These are phyloP conservation scores for Solanum dulcamara DNA, from an alignment of 257 asterid species.

Conservation along the genomic window DNA sequence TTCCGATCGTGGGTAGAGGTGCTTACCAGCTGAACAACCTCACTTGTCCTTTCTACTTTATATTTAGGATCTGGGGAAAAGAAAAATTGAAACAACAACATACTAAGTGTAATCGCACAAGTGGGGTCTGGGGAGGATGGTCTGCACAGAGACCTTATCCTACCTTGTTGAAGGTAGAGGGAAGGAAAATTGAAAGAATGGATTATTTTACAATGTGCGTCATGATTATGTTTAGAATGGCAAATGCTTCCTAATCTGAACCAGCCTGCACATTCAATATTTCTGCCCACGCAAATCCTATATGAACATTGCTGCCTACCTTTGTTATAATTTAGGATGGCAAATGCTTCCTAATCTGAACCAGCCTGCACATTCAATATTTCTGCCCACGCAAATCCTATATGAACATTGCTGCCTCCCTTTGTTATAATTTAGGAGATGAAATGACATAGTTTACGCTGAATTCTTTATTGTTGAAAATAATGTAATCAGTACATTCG, in stretches of 20 bases:
- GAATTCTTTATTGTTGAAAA: neutral
- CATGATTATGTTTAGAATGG: neutral
- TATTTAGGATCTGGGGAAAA: neutral
- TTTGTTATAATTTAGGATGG: neutral
- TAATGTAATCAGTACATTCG: neutral
- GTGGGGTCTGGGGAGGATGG: neutral
- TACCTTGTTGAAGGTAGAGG: neutral
- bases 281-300: no score
- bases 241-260: neutral
- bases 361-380: neutral
- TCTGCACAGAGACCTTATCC: neutral
- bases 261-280: neutral
- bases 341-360: neutral
- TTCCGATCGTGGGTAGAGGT: no score
- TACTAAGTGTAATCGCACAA: neutral
- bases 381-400: neutral
- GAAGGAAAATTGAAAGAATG: neutral
- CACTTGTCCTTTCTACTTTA: no score
- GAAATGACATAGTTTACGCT: neutral
- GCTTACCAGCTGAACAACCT: no score
- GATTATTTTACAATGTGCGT: neutral
- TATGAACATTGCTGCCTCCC: neutral
- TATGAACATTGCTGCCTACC: no score
- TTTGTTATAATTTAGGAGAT: neutral
- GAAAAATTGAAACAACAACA: neutral